A percentile compares a stretch with the other conserved stretches of the same genome.
Conservation (phyloP, 163 green algal species). For the Scenedesmus sp. region DNA sequence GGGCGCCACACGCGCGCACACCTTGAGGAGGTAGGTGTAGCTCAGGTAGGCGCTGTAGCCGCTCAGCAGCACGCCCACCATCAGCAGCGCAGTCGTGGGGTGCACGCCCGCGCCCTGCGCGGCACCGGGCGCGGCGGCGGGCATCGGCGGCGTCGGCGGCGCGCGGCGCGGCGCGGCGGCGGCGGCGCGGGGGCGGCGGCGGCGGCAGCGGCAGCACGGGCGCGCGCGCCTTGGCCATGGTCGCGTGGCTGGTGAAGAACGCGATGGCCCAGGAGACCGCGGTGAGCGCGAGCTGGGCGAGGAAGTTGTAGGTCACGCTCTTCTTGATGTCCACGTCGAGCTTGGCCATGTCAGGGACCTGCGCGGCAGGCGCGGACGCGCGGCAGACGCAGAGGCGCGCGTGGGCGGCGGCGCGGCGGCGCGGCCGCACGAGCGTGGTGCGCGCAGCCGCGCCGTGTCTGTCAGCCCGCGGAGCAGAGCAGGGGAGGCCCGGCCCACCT, state of each 20-base stretch:
- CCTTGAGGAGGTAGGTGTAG: slow-evolving; percentile 47
- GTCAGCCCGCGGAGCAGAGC: no score
- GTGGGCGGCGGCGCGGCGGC: no score
- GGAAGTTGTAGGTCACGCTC: slow-evolving; percentile 45
- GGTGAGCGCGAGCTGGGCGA: slow-evolving; percentile 46
- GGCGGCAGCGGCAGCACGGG: not conserved
- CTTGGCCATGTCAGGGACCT: slow-evolving; percentile 39
- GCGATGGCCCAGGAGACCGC: slow-evolving; percentile 39
- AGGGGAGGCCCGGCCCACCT: no score
- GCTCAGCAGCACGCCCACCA: slow-evolving; percentile 45
- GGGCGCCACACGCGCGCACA: no score
- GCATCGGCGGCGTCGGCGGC: no score
- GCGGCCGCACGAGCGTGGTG: not conserved
- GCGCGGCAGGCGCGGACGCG: no score
- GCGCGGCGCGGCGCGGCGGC: no score
- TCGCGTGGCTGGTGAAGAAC: slow-evolving; percentile 43
- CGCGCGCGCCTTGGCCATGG: slow-evolving; percentile 30
- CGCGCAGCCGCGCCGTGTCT: no score
- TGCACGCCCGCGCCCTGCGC: slow-evolving; percentile 39
- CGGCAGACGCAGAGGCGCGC: no score
- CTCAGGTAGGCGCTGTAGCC: slow-evolving; percentile 48
- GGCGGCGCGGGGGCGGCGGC: no score
- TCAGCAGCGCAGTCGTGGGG: slow-evolving; percentile 33
- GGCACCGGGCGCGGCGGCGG: not conserved
- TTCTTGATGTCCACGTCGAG: slow-evolving; percentile 46